Evolutionary conservation across 805 yeast genomes (phyloP).

Genomic region (Wickerhamia fluorescens): DNA sequence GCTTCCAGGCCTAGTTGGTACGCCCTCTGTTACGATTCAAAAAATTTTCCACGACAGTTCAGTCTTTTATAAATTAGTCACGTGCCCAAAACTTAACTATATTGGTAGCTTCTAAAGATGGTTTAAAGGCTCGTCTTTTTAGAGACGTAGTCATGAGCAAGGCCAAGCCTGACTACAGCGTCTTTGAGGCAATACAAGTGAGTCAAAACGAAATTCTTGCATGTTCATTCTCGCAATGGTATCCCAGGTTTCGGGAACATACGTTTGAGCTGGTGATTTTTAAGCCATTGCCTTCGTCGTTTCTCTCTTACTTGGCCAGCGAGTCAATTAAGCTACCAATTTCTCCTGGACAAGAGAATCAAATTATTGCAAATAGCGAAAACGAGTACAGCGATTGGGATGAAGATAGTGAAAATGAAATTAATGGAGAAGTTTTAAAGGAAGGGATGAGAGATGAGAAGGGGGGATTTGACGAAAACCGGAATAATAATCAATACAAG

Average conservation of each 20-base stretch:
- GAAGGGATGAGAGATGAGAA: too few relatives aligned
- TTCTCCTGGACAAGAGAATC: constrained; percentile 20
- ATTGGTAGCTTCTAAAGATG: too few relatives aligned
- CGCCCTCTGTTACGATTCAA: too few relatives aligned
- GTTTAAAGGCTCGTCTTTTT: too few relatives aligned
- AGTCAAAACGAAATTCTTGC: constrained; percentile 21
- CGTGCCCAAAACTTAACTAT: too few relatives aligned
- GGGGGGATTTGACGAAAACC: too few relatives aligned
- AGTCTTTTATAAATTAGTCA: too few relatives aligned
- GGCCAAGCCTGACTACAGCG: too few relatives aligned
- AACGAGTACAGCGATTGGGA: constrained; percentile 77
- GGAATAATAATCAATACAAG: too few relatives aligned
- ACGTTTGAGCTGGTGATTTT: constrained; percentile 18
- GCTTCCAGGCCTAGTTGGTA: too few relatives aligned
- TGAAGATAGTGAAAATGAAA: constrained; percentile 25
- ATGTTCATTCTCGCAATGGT: constrained; percentile 33
- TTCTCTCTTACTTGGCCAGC: constrained; percentile 32
- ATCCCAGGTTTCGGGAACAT: constrained; percentile 14
- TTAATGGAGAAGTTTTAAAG: constrained; percentile 2
- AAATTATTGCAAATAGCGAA: constrained; percentile 36
- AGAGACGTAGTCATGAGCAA: too few relatives aligned
- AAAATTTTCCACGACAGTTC: too few relatives aligned
- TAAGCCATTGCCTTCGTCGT: constrained; percentile 26
- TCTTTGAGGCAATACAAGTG: constrained; percentile 22
- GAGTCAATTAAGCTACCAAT: constrained; percentile 64